Percentiles rank a stretch among this genome's conserved stretches.
phyloP scores from a whole-genome alignment of 2,329 filamentous ascomycete genomes.

The Trichoderma oligosporum region DNA sequence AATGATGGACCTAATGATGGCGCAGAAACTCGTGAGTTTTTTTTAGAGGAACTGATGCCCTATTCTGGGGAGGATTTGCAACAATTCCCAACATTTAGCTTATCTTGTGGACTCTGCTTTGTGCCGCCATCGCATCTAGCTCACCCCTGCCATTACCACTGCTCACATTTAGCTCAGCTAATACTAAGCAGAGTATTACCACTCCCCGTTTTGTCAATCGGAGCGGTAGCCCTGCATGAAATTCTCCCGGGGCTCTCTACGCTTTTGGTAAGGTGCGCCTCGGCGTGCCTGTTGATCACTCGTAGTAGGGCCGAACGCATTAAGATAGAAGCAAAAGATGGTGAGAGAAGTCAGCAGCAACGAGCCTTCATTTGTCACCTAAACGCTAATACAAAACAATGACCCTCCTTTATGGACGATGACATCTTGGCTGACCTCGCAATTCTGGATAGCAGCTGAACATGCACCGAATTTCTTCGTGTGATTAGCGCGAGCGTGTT shows the following conservation, averaged over 20 bases:
- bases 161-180: background rate
- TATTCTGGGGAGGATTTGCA: background rate
- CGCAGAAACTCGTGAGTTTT: background rate
- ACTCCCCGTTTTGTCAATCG: background rate
- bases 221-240: background rate
- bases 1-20: background rate
- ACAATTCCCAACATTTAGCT: background rate
- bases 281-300: background rate
- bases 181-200: background rate
- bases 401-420: background rate
- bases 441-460: background rate
- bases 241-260: background rate
- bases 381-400: background rate
- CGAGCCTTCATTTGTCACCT: background rate
- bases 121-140: background rate
- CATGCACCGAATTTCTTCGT: too few relatives aligned
- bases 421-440: background rate
- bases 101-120: background rate
- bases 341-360: background rate
- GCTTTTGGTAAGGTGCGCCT: background rate
- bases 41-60: background rate
- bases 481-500: too few relatives aligned
- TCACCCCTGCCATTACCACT: background rate
- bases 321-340: background rate
- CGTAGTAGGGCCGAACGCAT: background rate